Conservation (phyloP, 2,329 filamentous ascomycete species). For the Cyphellophora attinorum region DNA sequence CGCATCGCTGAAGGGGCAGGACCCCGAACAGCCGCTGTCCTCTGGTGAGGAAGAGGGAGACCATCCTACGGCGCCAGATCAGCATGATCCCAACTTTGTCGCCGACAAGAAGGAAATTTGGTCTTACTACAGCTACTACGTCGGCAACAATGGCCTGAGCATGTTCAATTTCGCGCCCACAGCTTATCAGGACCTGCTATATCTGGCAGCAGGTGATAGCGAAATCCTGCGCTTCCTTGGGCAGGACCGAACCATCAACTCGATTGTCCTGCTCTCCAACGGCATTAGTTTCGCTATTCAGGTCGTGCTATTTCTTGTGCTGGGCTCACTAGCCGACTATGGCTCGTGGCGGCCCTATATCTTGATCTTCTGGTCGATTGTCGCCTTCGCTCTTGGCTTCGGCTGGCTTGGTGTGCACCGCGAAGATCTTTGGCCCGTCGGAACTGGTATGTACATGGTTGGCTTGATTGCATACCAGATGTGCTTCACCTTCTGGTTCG, state of each 20-base stretch:
- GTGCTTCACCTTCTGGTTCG: constrained; percentile 60
- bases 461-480: constrained; percentile 59
- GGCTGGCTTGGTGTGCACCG: constrained; percentile 58
- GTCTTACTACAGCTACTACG: constrained; percentile 54
- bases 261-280: constrained; percentile 56
- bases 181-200: constrained; percentile 55
- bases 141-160: constrained; percentile 55
- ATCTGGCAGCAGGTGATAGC: constrained; percentile 48
- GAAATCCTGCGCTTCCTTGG: constrained; percentile 48
- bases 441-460: constrained; percentile 55
- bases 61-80: constrained; percentile 41
- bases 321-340: constrained; percentile 49
- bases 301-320: constrained; percentile 39
- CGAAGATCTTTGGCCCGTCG: constrained; percentile 49
- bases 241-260: constrained; percentile 49
- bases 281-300: constrained; percentile 61
- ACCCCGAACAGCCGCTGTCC: constrained; percentile 3
- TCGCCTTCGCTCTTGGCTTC: constrained; percentile 56
- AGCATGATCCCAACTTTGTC: constrained; percentile 43
- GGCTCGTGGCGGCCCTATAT: constrained; percentile 56
- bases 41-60: constrained; percentile 21
- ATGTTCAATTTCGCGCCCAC: constrained; percentile 58
- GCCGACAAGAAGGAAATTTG: constrained; percentile 47
- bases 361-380: constrained; percentile 49
- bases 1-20: constrained; percentile 2